phyloP scores from a whole-genome alignment of 2,329 filamentous ascomycete species.

The Lasiodiplodia theobromae region DNA sequence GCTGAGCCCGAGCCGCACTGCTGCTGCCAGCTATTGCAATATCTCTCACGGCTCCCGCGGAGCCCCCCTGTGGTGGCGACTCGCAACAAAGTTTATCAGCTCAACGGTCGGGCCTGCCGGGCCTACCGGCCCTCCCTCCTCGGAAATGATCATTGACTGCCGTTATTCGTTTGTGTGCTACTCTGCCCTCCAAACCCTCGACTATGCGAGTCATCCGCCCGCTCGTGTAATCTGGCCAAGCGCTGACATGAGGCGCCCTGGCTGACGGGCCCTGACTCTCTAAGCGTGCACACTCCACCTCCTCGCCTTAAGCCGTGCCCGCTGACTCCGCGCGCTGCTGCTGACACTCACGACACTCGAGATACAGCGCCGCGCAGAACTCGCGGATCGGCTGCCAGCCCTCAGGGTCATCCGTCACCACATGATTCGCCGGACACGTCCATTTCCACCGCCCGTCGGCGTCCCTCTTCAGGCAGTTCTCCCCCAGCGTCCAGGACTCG shows the following conservation, averaged over 20 bases:
- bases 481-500: conserved; percentile 45
- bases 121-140: background rate
- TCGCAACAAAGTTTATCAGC: background rate
- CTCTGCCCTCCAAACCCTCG: background rate
- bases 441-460: conserved; percentile 42
- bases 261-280: background rate
- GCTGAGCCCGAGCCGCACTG: conserved; percentile 15
- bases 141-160: conserved; percentile 3
- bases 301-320: conserved; percentile 2
- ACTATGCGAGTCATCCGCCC: background rate
- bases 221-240: conserved; percentile 2
- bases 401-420: conserved; percentile 35
- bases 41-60: background rate
- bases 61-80: background rate
- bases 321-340: background rate
- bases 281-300: background rate
- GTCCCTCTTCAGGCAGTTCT: conserved; percentile 43
- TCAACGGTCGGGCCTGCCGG: background rate
- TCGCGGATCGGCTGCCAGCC: conserved; percentile 31
- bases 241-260: conserved; percentile 1
- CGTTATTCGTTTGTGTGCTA: background rate
- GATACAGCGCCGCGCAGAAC: conserved; percentile 31
- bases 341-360: conserved; percentile 29
- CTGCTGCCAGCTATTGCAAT: background rate
- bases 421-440: conserved; percentile 41